Percentiles rank a stretch among this genome's conserved stretches.
phyloP scores from a whole-genome alignment of 2,329 filamentous ascomycete species.

The Venturia pyrina region DNA sequence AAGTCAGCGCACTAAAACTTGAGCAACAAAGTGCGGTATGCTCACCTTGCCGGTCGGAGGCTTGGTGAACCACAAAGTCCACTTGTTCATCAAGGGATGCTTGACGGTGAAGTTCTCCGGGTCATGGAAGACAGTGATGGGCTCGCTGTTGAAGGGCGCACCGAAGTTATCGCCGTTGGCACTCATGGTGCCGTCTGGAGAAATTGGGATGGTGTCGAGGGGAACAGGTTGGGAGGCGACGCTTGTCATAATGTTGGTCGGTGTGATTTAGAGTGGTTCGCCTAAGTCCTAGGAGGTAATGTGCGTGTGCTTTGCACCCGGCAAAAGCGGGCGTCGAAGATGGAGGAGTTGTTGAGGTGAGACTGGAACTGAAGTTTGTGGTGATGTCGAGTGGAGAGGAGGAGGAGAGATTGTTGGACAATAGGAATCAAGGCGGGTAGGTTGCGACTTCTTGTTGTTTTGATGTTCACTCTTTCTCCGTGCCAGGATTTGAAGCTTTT shows the following conservation, averaged over 20 bases:
- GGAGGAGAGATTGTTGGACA: not conserved
- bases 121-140: constrained; percentile 94
- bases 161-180: constrained; percentile 31
- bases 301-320: constrained; percentile 1
- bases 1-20: not conserved
- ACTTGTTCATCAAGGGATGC: constrained; percentile 93
- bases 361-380: not conserved
- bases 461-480: not conserved
- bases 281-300: not conserved
- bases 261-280: constrained; percentile 4
- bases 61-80: constrained; percentile 99
- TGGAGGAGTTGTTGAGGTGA: not conserved
- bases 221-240: constrained; percentile 26
- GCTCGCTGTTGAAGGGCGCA: constrained; percentile 40
- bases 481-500: not conserved
- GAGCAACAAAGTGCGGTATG: constrained; percentile 19
- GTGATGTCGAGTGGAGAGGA: not conserved
- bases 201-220: constrained; percentile 47
- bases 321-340: not conserved
- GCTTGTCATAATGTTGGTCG: constrained; percentile 1
- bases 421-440: not conserved
- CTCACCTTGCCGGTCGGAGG: constrained; percentile 83
- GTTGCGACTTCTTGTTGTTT: not conserved
- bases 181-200: constrained; percentile 36
- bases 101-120: constrained; percentile 99